Base-by-base conservation (phyloP, 495 filamentous ascomycete species). In the Penicillium fimorum region DNA sequence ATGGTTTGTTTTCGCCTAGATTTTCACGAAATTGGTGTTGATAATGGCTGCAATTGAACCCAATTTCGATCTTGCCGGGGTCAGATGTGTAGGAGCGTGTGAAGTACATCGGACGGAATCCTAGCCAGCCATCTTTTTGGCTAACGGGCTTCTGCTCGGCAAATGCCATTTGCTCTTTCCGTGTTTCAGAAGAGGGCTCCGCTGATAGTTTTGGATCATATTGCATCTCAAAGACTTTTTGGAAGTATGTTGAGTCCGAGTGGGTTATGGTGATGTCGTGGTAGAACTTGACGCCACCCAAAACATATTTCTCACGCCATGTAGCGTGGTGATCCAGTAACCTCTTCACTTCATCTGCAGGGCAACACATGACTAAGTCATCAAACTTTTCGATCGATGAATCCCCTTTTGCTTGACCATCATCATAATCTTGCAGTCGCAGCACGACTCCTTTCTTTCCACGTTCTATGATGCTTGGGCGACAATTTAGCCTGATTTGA, bases 251-350 rank as follows among this genome's bases (percentile, higher is more conserved):
- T n/a, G 73, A 69, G 70, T 95, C 90, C 45, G 77, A 82, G 68
- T 95, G 89, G 24, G 90, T 94, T 65, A 94, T 82, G 25, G 90
- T 95, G 59, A 93, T 83, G 67, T 95, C 89, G 75, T 92, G 83
- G 68, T 79, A 89, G 70, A 91, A 92, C 53, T 82, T 84, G n/a
- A 87, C 87, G 38, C 84, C 84, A 35, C 86, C 84, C 1, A 93
- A 82, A 33, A 93, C 84, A 24, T 74, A 82, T 29, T 71, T 79
- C 64, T 93, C 89, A 40, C 76, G 77, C 76, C 81, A 82, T 25
- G 81, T 84, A 25, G 87, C 78, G 29, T 84, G 82, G 37, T 75
- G 70, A 53, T 78, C 82, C 4, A 92, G 79, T 1, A 93, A 75
- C 10, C 79, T 78, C 49, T 84, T 82, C 9, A 89, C 84, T 35